Evolutionary conservation across 257 asterid genomes (phyloP).

Genomic region (Sherardia arvensis): DNA sequence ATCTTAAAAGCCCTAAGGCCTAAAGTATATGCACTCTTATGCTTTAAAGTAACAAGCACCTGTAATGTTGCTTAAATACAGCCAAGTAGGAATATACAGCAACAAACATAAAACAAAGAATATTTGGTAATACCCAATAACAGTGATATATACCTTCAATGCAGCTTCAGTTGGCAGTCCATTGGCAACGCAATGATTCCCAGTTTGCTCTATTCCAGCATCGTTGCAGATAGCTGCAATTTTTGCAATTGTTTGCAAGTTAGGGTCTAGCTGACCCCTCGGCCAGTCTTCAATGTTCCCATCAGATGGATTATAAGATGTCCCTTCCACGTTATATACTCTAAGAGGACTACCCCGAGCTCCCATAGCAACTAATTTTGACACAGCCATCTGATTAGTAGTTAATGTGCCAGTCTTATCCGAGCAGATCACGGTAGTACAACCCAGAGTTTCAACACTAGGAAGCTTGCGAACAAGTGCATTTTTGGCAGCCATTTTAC

Average conservation of each 20-base stretch:
- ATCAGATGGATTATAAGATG: conserved; percentile 73
- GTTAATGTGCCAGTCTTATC: conserved; percentile 97
- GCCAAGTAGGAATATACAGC: neutral
- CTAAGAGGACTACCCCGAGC: conserved; percentile 36
- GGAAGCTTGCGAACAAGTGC: conserved; percentile 99
- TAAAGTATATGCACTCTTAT: neutral
- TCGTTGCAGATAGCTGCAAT: conserved; percentile 95
- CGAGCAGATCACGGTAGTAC: conserved; percentile 97
- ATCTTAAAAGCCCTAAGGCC: no score
- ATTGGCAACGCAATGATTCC: conserved; percentile 58
- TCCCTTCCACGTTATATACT: conserved; percentile 75
- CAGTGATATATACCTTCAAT: conserved; percentile 50
- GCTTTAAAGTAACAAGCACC: neutral
- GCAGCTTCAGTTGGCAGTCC: conserved; percentile 99
- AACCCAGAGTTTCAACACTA: conserved; percentile 98
- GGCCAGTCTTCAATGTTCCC: conserved; percentile 82
- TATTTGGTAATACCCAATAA: neutral
- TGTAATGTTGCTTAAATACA: neutral
- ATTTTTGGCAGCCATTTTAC: conserved; percentile 99
- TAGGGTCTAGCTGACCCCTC: conserved; percentile 54
- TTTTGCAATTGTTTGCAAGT: conserved; percentile 88
- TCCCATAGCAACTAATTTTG: conserved; percentile 83
- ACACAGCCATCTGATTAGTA: conserved; percentile 95
- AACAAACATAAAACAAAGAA: neutral
- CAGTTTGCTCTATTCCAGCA: conserved; percentile 79